Evolutionary conservation across 257 asterid species (phyloP), one percentile per base, ranked within the genome.

Genomic region (Verbena officinalis): DNA sequence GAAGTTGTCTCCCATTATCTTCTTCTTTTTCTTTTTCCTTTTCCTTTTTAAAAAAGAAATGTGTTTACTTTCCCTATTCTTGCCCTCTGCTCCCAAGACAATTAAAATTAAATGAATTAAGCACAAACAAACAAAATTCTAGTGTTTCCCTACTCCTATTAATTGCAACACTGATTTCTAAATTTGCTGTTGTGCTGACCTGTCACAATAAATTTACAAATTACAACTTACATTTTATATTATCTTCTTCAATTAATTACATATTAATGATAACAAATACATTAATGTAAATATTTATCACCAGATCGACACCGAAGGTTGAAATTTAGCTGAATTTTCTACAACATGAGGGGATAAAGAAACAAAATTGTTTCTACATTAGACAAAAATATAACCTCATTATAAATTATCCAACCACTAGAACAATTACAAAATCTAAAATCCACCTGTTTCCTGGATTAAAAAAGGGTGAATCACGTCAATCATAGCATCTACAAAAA

Each of bases 51-150:
- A n/a, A n/a, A n/a, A n/a, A n/a, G n/a, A n/a, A n/a, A n/a, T n/a
- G n/a, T n/a, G n/a, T 11, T 38, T 30, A 27, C 33, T 27, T 27
- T 27, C 33, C 33, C 53, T 31, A 11, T 22, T 30, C 13, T 15
- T 3, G 7, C n/a, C n/a, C n/a, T n/a, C 21, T 2, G 16, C 12
- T 0, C 56, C 39, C 8, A 27, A 46, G 39, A 60, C 36, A 65
- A 30, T 59, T 65, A 50, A 56, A 40, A 30, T 30, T 30, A 30
- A 30, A 30, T 30, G n/a, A n/a, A 30, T 7, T 42, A 61, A 3
- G 11, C 52, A 68, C 62, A 62, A 62, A n/a, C 62, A 67, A 49
- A 67, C 74, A 74, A 45, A 36, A 30, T 39, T 54, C 31, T 34
- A n/a, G 68, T 14, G 15, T 30, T 22, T 31, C 44, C 43, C 65